Evolutionary conservation across 768 basidiomycete genomes (phyloP).

Genomic region (Cyathus striatus): DNA sequence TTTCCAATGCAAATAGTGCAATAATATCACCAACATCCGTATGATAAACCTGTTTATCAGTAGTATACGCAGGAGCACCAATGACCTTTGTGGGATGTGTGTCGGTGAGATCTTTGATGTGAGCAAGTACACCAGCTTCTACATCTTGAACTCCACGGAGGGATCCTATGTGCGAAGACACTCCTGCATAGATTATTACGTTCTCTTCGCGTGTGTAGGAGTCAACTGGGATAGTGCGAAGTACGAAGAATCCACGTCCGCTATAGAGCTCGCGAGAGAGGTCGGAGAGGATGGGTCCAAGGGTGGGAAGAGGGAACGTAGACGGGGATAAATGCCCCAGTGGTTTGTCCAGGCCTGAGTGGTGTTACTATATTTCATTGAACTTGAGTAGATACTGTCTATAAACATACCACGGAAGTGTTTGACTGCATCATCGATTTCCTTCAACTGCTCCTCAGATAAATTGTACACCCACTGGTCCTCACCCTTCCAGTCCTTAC

Average conservation of each 20-base stretch:
- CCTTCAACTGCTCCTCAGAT: slow-evolving; percentile 23
- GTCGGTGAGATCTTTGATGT: slow-evolving; percentile 44
- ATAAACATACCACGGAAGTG: slow-evolving; percentile 32
- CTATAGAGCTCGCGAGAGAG: slow-evolving; percentile 35
- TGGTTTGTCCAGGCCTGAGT: slow-evolving; percentile 16
- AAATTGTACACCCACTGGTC: slow-evolving; percentile 39
- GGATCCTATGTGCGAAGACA: slow-evolving; percentile 41
- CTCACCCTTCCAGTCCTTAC: slow-evolving; percentile 36
- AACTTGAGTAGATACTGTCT: background rate
- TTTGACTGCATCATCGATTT: slow-evolving; percentile 33
- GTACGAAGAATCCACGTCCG: slow-evolving; percentile 45
- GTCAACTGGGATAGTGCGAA: slow-evolving; percentile 38
- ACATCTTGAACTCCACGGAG: slow-evolving; percentile 40
- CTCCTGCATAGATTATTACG: slow-evolving; percentile 37
- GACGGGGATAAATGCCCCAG: slow-evolving; percentile 30
- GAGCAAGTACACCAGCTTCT: slow-evolving; percentile 36
- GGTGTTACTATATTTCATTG: background rate
- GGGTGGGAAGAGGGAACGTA: slow-evolving; percentile 38
- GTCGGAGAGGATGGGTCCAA: slow-evolving; percentile 25
- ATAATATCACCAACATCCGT: slow-evolving; percentile 43
- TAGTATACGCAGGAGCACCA: slow-evolving; percentile 41
- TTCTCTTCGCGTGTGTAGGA: slow-evolving; percentile 33
- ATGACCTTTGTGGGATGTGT: slow-evolving; percentile 34
- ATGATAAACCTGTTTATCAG: slow-evolving; percentile 46
- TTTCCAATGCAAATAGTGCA: slow-evolving; percentile 34